Base-by-base conservation (phyloP, 345 rosid species). In the Eucalyptus marginata region DNA sequence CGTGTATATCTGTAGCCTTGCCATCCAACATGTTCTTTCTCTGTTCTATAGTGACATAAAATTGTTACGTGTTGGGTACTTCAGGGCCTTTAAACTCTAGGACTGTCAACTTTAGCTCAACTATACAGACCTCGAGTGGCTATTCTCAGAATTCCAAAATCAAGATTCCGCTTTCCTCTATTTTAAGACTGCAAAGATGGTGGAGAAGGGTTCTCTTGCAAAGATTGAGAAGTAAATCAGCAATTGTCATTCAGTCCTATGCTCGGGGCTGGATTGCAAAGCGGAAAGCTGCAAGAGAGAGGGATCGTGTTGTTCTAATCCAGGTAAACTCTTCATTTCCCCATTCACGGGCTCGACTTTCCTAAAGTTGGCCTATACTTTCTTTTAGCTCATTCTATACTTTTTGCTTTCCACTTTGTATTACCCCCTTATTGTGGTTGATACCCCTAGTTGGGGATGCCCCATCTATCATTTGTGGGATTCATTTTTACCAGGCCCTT, bases 181-280 rank as follows among this genome's bases (percentile, higher is more conserved):
- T 24, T 87, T 50, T 94, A 87, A 96, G 93, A 93, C 91, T 96
- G 90, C 99, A 97, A 90, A 93, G 97, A 91, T 96, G 98, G 98
- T 97, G 99, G 99, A 97, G 94, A 91, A 88, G 79, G 88, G 88
- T 93, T 87, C 68, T 93, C 79, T 89, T 91, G 89, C 92, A 83
- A 59, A 95, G 94, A 89, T 80, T 88, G 89, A 94, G 93, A 93
- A 90, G 84, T 88, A 92, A 87, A 66, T 92, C 98, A 87, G 94
- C 94, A 52, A 92, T 92, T 86, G 31, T 91, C 71, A 93, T 97
- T 89, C 99, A 96, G 89, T 92, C 93, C 50, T 91, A 91, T 89
- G 79, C 94, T 84, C 94, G 96, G 88, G 94, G 95, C 24, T 93
- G 96, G 93, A 62, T 93, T 91, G 93, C 94, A 49, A 95, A 96